Evolutionary conservation across 2,329 filamentous ascomycete genomes (phyloP).

Genomic region (Huntiella omanensis): DNA sequence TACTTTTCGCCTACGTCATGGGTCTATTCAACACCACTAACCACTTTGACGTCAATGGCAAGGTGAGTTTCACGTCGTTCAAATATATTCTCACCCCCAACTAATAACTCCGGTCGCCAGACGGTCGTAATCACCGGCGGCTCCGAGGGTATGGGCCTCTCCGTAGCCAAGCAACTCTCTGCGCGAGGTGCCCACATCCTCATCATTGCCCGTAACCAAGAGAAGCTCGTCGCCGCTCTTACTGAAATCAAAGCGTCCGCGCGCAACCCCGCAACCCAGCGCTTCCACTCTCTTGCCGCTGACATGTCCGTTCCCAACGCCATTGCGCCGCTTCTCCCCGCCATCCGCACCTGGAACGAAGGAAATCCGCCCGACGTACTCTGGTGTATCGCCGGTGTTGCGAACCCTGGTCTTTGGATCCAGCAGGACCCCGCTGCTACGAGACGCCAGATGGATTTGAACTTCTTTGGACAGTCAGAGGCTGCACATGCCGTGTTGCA

Average conservation of each 20-base stretch:
- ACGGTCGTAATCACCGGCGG: slow-evolving; percentile 79
- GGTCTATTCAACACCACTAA: slow-evolving; percentile 45
- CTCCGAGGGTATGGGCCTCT: slow-evolving; percentile 80
- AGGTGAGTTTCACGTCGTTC: slow-evolving; percentile 30
- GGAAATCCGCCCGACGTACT: slow-evolving; percentile 60
- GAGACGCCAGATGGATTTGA: slow-evolving; percentile 71
- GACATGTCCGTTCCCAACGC: slow-evolving; percentile 59
- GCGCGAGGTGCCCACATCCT: slow-evolving; percentile 72
- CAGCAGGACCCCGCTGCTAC: slow-evolving; percentile 50
- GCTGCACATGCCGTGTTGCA: slow-evolving; percentile 64
- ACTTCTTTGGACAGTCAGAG: slow-evolving; percentile 76
- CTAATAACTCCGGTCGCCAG: slow-evolving; percentile 25
- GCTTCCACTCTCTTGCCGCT: slow-evolving; percentile 67
- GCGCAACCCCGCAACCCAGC: slow-evolving; percentile 45
- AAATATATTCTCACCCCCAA: background rate
- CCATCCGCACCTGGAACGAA: slow-evolving; percentile 64
- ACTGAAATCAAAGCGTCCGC: slow-evolving; percentile 44
- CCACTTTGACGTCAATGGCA: slow-evolving; percentile 68
- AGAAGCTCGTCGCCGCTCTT: slow-evolving; percentile 53
- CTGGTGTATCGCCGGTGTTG: slow-evolving; percentile 72
- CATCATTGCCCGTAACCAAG: slow-evolving; percentile 59
- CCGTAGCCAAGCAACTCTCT: slow-evolving; percentile 54
- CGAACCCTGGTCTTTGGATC: slow-evolving; percentile 57
- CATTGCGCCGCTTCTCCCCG: slow-evolving; percentile 47
- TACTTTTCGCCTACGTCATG: slow-evolving; percentile 32